Base-by-base conservation (phyloP, 768 basidiomycete species). In the Pisolithus tinctorius region DNA sequence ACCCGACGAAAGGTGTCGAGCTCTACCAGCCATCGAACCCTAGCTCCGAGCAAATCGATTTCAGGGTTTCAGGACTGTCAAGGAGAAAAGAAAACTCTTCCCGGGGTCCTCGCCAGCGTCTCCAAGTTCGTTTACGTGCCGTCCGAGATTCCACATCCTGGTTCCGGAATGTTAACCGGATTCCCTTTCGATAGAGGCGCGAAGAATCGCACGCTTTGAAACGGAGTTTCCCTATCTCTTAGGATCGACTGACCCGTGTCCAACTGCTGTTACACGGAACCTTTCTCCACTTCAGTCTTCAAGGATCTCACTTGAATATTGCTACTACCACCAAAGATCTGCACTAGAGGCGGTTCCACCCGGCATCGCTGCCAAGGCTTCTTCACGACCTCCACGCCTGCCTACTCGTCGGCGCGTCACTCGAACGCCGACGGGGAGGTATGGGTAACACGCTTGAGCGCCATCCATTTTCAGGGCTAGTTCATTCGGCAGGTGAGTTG, bases 41-140 rank as follows among this genome's bases (percentile, higher is more conserved):
- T 20, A 20, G 20, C 20, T 20, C 82, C 76, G 76, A 75, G 78
- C 77, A 77, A 84, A 76, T 75, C 76, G 78, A 80, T 83, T 84
- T 80, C 82, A 82, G 75, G 80, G 80, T 81, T 71, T 65, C 74
- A 81, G 74, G 70, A 75, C 75, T 81, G 82, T 80, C 81, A 82
- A 78, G 78, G 82, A 80, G 82, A 82, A 83, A 82, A 80, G 82
- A 69, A 82, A 82, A 80, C 82, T 81, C 82, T 82, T 80, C 82
- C 78, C 72, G 81, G 81, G 80, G 79, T 73, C 80, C 70, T 69
- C 30, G 78, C 81, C 81, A 78, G 72, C 62, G 71, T 76, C 74
- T 73, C 74, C 74, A 76, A 74, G 72, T 74, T 74, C 80, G 81
- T 74, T 84, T 80, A 77, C 77, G 78, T 77, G 75, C 81, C 79